Conservation (phyloP, 1,284 basidiomycete species). For the Ustilago hordei region DNA sequence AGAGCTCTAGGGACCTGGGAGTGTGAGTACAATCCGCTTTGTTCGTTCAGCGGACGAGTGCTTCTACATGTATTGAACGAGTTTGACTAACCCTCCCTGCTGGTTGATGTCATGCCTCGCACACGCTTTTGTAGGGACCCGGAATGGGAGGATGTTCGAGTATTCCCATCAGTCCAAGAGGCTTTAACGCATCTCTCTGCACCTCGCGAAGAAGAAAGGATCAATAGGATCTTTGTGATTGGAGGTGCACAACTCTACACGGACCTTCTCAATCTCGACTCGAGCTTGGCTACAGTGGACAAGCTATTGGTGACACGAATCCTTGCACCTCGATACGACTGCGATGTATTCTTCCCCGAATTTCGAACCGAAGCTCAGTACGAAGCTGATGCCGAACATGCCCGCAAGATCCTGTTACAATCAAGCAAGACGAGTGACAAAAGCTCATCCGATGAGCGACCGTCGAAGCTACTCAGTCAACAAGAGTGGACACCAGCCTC, state of each 20-base stretch:
- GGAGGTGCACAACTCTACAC: conserved; percentile 89
- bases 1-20: conserved; percentile 76
- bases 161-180: conserved; percentile 33
- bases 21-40: conserved; percentile 64
- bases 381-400: conserved; percentile 20
- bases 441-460: not conserved
- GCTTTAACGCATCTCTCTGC: conserved; percentile 17
- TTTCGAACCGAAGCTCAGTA: conserved; percentile 71
- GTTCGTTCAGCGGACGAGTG: not conserved
- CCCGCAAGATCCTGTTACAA: conserved; percentile 1
- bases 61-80: conserved; percentile 18
- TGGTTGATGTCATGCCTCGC: not conserved
- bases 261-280: conserved; percentile 70
- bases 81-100: not conserved
- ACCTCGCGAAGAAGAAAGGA: conserved; percentile 1
- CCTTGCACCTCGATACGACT: conserved; percentile 79
- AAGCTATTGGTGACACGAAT: conserved; percentile 83
- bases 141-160: conserved; percentile 47
- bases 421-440: not conserved
- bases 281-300: conserved; percentile 33
- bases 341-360: conserved; percentile 88
- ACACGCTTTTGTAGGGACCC: conserved; percentile 14
- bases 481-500: conserved; percentile 35
- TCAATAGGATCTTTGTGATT: conserved; percentile 79
- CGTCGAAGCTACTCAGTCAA: conserved; percentile 8